Evolutionary conservation across 345 rosid genomes (phyloP).

Genomic region (Eucalyptus regnans): DNA sequence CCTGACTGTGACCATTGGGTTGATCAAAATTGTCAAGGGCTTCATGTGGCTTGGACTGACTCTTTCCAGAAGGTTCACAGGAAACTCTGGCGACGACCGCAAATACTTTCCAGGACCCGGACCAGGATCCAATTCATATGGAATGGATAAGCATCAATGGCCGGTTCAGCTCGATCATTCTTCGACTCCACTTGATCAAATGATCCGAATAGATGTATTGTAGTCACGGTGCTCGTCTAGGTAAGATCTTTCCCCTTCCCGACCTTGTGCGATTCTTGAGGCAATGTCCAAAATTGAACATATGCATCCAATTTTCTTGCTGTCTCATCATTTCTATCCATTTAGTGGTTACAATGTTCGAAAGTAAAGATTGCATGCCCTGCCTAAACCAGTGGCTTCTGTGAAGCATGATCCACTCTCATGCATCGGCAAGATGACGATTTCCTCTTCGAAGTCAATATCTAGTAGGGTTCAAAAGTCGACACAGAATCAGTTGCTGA

Average conservation of each 20-base stretch:
- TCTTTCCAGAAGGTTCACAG: not conserved
- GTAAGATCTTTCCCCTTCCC: not conserved
- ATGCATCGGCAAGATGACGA: not conserved
- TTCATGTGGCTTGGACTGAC: not conserved
- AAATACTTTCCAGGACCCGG: not conserved
- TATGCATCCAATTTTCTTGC: not conserved
- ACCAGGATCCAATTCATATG: not conserved
- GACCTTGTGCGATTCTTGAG: not conserved
- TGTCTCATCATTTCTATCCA: not conserved
- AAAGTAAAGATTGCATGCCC: not conserved
- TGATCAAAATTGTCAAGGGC: constrained; percentile 4
- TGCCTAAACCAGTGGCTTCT: not conserved
- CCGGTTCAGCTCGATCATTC: not conserved
- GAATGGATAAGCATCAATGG: not conserved
- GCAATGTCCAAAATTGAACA: not conserved
- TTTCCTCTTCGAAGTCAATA: not conserved
- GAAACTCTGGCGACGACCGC: not conserved
- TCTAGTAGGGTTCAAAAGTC: not conserved
- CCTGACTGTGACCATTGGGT: constrained; percentile 7
- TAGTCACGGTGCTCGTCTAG: not conserved
- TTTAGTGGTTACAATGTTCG: not conserved
- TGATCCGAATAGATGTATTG: not conserved
- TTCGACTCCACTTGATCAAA: not conserved
- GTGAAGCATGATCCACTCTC: not conserved
- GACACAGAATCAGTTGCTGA: not conserved